A percentile compares a stretch with the other conserved stretches of the same genome.
phyloP scores from a whole-genome alignment of 2,329 filamentous ascomycete genomes.

The Tolypocladium sp. region DNA sequence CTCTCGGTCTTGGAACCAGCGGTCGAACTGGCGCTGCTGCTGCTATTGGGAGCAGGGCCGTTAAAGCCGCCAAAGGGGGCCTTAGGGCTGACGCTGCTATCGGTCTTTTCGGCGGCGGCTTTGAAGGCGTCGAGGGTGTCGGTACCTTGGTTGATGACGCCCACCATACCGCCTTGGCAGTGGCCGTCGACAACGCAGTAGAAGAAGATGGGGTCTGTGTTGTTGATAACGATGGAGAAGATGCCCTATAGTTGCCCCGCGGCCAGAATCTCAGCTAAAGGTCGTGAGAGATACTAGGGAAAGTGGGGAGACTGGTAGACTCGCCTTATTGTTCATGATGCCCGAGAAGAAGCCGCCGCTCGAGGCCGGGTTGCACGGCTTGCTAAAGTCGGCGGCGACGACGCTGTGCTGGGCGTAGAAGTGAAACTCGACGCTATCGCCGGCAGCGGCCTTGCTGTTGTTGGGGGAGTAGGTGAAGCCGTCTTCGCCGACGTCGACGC shows the following conservation, averaged over 20 bases:
- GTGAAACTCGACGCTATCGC: constrained; percentile 44
- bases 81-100: constrained; percentile 2
- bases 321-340: neutral
- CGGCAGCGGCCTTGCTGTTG: constrained; percentile 30
- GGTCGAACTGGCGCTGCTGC: neutral
- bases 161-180: constrained; percentile 19
- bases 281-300: neutral
- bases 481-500: constrained; percentile 33
- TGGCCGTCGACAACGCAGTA: constrained; percentile 15
- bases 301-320: too few relatives aligned
- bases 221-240: constrained; percentile 15
- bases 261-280: neutral
- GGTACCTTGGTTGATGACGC: constrained; percentile 14
- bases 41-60: neutral
- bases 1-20: neutral
- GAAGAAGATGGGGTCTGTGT: constrained; percentile 18
- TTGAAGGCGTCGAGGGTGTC: constrained; percentile 9
- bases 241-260: neutral
- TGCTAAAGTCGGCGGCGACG: constrained; percentile 33
- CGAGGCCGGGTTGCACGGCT: constrained; percentile 32
- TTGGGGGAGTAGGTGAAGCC: constrained; percentile 34
- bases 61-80: neutral
- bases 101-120: constrained; percentile 4
- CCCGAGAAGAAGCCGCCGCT: constrained; percentile 10
- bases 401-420: constrained; percentile 44